phyloP scores from a whole-genome alignment of 2,329 filamentous ascomycete genomes.

The Aspergillus proliferans region DNA sequence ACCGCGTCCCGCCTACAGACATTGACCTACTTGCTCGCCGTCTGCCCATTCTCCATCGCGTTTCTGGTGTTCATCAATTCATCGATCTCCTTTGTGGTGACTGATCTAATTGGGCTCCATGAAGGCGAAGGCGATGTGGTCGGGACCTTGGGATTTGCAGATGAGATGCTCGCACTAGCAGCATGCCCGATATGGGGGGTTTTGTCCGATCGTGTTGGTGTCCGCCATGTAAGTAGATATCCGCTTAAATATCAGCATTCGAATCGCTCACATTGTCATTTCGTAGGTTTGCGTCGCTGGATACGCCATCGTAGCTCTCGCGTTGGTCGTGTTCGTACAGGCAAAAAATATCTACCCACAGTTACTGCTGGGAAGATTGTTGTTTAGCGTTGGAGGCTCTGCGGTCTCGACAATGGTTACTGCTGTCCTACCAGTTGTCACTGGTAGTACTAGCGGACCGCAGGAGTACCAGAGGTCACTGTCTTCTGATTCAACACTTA shows the following conservation, averaged over 20 bases:
- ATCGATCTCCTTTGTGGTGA: conserved; percentile 59
- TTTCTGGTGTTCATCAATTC: conserved; percentile 63
- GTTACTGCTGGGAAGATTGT: conserved; percentile 71
- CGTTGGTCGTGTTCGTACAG: conserved; percentile 76
- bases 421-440: conserved; percentile 74
- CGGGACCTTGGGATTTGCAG: conserved; percentile 47
- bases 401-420: conserved; percentile 97
- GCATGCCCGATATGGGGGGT: conserved; percentile 48
- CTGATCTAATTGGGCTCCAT: conserved; percentile 53
- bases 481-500: conserved; percentile 55
- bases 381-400: conserved; percentile 89
- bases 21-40: conserved; percentile 54
- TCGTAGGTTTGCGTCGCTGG: conserved; percentile 59
- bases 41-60: conserved; percentile 60
- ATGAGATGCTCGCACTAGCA: conserved; percentile 43
- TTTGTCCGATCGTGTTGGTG: conserved; percentile 44
- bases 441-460: conserved; percentile 33
- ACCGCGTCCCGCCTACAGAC: conserved; percentile 54
- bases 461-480: conserved; percentile 47
- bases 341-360: conserved; percentile 83
- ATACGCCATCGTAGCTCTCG: conserved; percentile 72
- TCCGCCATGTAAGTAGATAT: conserved; percentile 37
- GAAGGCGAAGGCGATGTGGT: conserved; percentile 55
- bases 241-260: conserved; percentile 1
- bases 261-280: conserved; percentile 1